Evolutionary conservation across 345 rosid genomes (phyloP).

Genomic region (Raphanus sativus): DNA sequence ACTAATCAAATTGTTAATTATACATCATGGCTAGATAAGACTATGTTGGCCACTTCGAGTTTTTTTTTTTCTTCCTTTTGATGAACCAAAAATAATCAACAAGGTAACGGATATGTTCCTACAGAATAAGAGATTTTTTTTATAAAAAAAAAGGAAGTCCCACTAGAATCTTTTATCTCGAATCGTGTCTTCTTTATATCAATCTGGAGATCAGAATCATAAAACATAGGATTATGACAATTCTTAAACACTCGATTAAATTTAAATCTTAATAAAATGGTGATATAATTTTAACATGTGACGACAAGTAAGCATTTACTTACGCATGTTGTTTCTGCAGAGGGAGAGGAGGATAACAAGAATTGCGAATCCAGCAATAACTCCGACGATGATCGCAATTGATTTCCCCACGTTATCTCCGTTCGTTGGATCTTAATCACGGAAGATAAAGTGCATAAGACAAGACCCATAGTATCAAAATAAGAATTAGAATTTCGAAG

Average conservation of each 20-base stretch:
- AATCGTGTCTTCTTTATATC: conserved; percentile 20
- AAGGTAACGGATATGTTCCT: conserved; percentile 16
- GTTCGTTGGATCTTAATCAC: conserved; percentile 48
- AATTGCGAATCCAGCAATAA: conserved; percentile 65
- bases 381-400: conserved; percentile 80
- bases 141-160: not conserved
- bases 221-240: not conserved
- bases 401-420: conserved; percentile 73
- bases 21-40: not conserved
- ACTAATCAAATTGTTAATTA: conserved; percentile 5
- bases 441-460: not conserved
- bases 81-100: conserved; percentile 23
- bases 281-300: not conserved
- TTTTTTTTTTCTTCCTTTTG: conserved; percentile 19
- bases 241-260: not conserved
- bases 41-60: not conserved
- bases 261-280: not conserved
- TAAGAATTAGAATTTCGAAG: conserved; percentile 18
- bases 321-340: conserved; percentile 60
- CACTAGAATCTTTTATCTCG: conserved; percentile 8
- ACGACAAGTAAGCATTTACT: not conserved
- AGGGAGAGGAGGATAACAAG: conserved; percentile 74
- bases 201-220: conserved; percentile 31
- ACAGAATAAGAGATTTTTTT: conserved; percentile 5
- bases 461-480: conserved; percentile 29